Conservation (phyloP, 305 asterid species). For the Fraxinus paxiana region DNA sequence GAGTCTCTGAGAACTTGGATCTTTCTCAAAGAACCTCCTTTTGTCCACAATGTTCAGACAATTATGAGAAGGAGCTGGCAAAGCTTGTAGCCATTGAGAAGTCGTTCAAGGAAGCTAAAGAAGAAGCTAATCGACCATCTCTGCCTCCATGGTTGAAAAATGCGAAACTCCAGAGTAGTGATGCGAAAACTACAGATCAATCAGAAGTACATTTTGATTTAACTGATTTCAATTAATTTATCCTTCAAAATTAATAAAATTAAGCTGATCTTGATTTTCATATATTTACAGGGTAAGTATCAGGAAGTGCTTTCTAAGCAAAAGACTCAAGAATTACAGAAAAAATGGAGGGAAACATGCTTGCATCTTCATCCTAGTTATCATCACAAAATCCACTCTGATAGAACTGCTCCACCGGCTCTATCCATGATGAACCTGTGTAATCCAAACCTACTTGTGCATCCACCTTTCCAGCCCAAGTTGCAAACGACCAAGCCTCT, state of each 20-base stretch:
- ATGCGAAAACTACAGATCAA: conserved; percentile 35
- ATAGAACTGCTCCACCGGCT: conserved; percentile 40
- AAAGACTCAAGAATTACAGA: conserved; percentile 63
- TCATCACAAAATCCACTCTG: conserved; percentile 42
- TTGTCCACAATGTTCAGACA: conserved; percentile 52
- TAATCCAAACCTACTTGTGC: conserved; percentile 51
- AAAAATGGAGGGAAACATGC: conserved; percentile 74
- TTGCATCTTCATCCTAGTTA: conserved; percentile 71
- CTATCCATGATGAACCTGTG: conserved; percentile 45
- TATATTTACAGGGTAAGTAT: conserved; percentile 47
- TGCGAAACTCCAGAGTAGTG: conserved; percentile 47
- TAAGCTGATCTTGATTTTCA: conserved; percentile 7
- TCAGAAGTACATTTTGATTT: conserved; percentile 35
- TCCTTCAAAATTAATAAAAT: background rate
- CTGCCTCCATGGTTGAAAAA: conserved; percentile 78
- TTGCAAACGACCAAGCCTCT: conserved; percentile 38
- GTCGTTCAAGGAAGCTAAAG: conserved; percentile 45
- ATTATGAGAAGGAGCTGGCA: conserved; percentile 47
- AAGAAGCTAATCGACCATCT: conserved; percentile 37
- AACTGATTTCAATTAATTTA: background rate
- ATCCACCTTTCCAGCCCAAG: conserved; percentile 59
- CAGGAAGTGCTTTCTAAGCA: conserved; percentile 50
- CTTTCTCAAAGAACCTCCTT: conserved; percentile 27
- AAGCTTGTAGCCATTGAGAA: conserved; percentile 49
- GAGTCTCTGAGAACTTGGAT: conserved; percentile 39